phyloP scores from a whole-genome alignment of 768 basidiomycete genomes.

The Mycena albidolilacea region DNA sequence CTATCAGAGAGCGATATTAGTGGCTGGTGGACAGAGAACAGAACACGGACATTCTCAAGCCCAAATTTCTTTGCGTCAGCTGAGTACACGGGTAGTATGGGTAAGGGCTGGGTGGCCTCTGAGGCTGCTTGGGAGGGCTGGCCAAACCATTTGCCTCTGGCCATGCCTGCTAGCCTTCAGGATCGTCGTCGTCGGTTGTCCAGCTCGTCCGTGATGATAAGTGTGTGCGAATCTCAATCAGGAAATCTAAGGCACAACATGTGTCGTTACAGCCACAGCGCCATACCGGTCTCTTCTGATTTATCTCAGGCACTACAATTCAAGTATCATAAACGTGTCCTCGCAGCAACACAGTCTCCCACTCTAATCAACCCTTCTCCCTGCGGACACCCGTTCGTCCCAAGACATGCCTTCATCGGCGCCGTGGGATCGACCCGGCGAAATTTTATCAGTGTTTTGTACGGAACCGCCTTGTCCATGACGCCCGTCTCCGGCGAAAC shows the following conservation, averaged over 20 bases:
- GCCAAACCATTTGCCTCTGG: constrained; percentile 57
- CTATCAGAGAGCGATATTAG: constrained; percentile 55
- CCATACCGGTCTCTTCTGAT: background rate
- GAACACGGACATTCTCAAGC: constrained; percentile 90
- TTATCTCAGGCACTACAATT: constrained; percentile 1
- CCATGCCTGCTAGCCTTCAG: constrained; percentile 41
- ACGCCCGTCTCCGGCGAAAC: constrained; percentile 75
- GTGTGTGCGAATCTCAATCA: background rate
- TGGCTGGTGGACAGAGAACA: constrained; percentile 22
- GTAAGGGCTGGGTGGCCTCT: constrained; percentile 47
- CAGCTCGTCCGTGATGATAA: constrained; percentile 22
- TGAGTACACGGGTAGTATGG: constrained; percentile 56
- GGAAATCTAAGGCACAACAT: background rate
- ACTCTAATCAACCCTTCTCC: constrained; percentile 69
- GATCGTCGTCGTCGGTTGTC: constrained; percentile 22
- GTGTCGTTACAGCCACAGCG: background rate
- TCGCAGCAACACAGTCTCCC: constrained; percentile 66
- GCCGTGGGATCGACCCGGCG: constrained; percentile 67
- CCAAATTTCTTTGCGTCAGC: constrained; percentile 93
- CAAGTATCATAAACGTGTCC: background rate
- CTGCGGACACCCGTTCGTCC: constrained; percentile 72
- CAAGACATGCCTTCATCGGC: constrained; percentile 73
- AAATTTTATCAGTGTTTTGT: constrained; percentile 82
- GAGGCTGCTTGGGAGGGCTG: constrained; percentile 40
- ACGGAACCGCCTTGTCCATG: constrained; percentile 81